These are phyloP conservation scores for Leishmania tarentolae DNA, from an alignment of 208 protist genomes.

Conservation along the genomic window DNA sequence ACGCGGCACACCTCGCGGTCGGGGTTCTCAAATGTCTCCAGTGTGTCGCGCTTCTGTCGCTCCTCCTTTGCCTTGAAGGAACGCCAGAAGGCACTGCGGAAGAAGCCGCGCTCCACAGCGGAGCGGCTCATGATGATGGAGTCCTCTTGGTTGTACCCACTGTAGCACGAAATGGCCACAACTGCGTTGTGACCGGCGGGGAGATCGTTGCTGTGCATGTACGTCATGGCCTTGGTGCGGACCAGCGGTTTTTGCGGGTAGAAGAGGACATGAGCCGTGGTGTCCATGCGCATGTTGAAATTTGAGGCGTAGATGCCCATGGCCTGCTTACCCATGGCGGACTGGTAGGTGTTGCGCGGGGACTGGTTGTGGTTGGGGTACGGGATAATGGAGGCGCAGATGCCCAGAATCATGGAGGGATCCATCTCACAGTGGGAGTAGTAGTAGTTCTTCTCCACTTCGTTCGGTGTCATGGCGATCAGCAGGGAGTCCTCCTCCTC, in stretches of 20 bases:
- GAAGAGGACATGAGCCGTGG: slow-evolving; percentile 96
- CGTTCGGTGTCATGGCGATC: slow-evolving; percentile 90
- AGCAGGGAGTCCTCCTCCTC: slow-evolving; percentile 99
- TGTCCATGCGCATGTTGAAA: slow-evolving; percentile 97
- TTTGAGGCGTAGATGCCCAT: slow-evolving; percentile 97
- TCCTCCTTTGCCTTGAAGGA: slow-evolving; percentile 87
- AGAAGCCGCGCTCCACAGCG: slow-evolving; percentile 97
- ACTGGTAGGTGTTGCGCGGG: slow-evolving; percentile 99
- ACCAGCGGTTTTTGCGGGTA: slow-evolving; percentile 98
- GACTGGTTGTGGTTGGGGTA: slow-evolving; percentile 99
- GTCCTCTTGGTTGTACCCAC: slow-evolving; percentile 99
- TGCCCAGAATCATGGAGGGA: slow-evolving; percentile 87
- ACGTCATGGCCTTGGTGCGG: slow-evolving; percentile 96
- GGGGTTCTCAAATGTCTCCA: slow-evolving; percentile 95
- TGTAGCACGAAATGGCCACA: slow-evolving; percentile 99
- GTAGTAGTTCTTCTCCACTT: slow-evolving; percentile 78
- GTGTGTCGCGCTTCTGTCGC: slow-evolving; percentile 52
- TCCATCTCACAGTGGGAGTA: slow-evolving; percentile 93
- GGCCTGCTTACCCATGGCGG: slow-evolving; percentile 99
- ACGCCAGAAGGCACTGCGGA: slow-evolving; percentile 95
- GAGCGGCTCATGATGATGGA: slow-evolving; percentile 98
- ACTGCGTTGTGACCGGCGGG: slow-evolving; percentile 99
- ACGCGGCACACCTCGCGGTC: slow-evolving; percentile 77
- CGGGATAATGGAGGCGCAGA: slow-evolving; percentile 97
- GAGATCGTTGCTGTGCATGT: slow-evolving; percentile 96